phyloP scores from a whole-genome alignment of 805 yeast species.

The Sporopachydermia lactativora region DNA sequence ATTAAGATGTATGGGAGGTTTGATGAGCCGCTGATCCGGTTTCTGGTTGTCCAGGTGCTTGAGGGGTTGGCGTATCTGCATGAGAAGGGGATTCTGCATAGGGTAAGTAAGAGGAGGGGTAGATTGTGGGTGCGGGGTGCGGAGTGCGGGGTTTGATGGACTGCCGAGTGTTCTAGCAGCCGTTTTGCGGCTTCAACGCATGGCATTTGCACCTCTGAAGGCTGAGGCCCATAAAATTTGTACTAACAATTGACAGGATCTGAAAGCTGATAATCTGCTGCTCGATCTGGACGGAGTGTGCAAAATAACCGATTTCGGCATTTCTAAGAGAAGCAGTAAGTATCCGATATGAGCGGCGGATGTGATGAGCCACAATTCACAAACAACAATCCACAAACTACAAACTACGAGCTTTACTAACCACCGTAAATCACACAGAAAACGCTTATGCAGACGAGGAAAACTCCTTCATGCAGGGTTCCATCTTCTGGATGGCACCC shows the following conservation, averaged over 20 bases:
- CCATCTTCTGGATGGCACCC: slow-evolving; percentile 99
- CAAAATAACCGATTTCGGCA: slow-evolving; percentile 94
- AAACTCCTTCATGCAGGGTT: slow-evolving; percentile 97
- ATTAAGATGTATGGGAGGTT: slow-evolving; percentile 73
- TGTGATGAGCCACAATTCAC: too few relatives aligned
- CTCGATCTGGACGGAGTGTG: slow-evolving; percentile 87
- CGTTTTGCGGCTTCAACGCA: too few relatives aligned
- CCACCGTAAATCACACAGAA: too few relatives aligned
- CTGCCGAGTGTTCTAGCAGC: too few relatives aligned
- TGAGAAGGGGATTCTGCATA: slow-evolving; percentile 72
- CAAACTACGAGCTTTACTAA: too few relatives aligned
- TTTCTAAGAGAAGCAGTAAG: slow-evolving; percentile 56
- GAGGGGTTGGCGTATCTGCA: slow-evolving; percentile 83
- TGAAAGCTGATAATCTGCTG: slow-evolving; percentile 85
- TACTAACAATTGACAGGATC: slow-evolving; percentile 27
- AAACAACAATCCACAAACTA: too few relatives aligned
- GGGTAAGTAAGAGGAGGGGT: slow-evolving; percentile 21
- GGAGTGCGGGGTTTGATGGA: too few relatives aligned
- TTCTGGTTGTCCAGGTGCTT: slow-evolving; percentile 65
- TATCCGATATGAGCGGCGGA: too few relatives aligned
- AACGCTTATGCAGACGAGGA: slow-evolving; percentile 85
- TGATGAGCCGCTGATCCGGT: slow-evolving; percentile 61
- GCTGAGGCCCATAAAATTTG: neutral
- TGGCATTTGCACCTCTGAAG: too few relatives aligned
- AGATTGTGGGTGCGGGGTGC: neutral